phyloP scores from a whole-genome alignment of 495 filamentous ascomycete genomes.

The Tuber melanosporum region DNA sequence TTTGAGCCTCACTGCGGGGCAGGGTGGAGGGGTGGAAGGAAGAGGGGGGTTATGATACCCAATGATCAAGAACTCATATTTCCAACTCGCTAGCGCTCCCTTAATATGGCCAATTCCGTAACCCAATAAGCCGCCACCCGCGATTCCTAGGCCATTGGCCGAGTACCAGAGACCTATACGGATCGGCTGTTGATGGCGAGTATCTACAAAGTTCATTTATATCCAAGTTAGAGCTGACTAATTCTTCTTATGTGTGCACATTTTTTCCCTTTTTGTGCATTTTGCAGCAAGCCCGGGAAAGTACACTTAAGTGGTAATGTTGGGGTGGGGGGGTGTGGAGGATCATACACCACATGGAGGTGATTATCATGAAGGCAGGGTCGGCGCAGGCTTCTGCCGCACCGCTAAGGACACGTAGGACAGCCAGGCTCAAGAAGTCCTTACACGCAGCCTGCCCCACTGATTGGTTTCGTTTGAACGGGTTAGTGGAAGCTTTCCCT shows the following conservation, averaged over 20 bases:
- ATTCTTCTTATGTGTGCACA: background rate
- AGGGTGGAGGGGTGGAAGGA: background rate
- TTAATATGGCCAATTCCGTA: conserved; percentile 55
- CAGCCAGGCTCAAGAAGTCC: conserved; percentile 51
- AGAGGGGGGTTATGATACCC: conserved; percentile 31
- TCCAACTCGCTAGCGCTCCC: conserved; percentile 52
- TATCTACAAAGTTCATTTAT: conserved; percentile 40
- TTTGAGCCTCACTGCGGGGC: background rate
- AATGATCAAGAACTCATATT: conserved; percentile 51
- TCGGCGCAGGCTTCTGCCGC: conserved; percentile 52
- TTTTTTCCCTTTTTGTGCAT: background rate
- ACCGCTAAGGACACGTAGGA: conserved; percentile 53
- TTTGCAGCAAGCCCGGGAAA: background rate
- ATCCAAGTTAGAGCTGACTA: background rate
- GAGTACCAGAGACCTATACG: conserved; percentile 58
- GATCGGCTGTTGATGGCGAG: conserved; percentile 53
- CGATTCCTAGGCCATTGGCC: conserved; percentile 55
- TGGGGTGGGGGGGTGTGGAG: conserved; percentile 25
- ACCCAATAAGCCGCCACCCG: conserved; percentile 54
- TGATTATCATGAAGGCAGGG: conserved; percentile 46
- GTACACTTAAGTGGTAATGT: conserved; percentile 39
- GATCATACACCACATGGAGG: conserved; percentile 48
- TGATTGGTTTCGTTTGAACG: conserved; percentile 2
- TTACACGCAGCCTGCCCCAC: conserved; percentile 52
- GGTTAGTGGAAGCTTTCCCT: background rate